Evolutionary conservation across 1,284 basidiomycete genomes (phyloP).

Genomic region (Ceratobasidium sp.): DNA sequence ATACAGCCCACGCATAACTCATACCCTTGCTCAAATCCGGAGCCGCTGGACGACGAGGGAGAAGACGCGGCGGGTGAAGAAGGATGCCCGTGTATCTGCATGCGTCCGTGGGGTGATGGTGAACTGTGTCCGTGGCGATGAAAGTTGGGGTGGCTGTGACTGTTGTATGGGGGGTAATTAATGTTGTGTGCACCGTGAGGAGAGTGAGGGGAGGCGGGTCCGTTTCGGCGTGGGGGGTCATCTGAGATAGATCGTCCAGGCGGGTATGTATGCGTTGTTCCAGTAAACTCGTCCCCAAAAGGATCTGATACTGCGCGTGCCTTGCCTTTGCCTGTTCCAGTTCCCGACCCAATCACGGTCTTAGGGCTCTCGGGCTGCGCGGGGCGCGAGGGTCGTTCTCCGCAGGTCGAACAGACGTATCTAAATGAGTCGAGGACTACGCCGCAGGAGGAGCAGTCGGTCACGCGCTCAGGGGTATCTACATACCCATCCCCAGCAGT

Average conservation of each 20-base stretch:
- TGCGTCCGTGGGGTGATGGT: slow-evolving; percentile 36
- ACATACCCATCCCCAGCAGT: slow-evolving; percentile 56
- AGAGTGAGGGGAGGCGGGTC: slow-evolving; percentile 46
- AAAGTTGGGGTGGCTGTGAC: slow-evolving; percentile 18
- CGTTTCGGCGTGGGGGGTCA: slow-evolving; percentile 24
- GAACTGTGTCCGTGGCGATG: slow-evolving; percentile 15
- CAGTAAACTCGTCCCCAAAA: slow-evolving; percentile 35
- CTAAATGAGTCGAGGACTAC: slow-evolving; percentile 79
- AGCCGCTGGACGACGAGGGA: slow-evolving; percentile 57
- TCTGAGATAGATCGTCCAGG: slow-evolving; percentile 34
- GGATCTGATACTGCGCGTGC: slow-evolving; percentile 48
- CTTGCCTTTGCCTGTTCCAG: slow-evolving; percentile 58
- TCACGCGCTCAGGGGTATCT: slow-evolving; percentile 72
- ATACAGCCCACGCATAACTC: slow-evolving; percentile 87
- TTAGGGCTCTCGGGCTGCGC: slow-evolving; percentile 37
- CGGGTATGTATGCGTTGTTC: slow-evolving; percentile 35
- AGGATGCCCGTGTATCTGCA: neutral
- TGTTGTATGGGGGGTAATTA: neutral
- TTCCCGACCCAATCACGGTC: slow-evolving; percentile 54
- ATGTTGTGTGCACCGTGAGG: slow-evolving; percentile 11
- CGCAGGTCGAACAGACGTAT: slow-evolving; percentile 89
- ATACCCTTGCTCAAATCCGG: slow-evolving; percentile 68
- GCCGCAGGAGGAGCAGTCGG: slow-evolving; percentile 86
- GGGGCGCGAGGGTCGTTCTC: slow-evolving; percentile 68
- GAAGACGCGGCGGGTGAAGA: slow-evolving; percentile 51